These are phyloP conservation scores for Taiwanofungus camphoratus DNA, from an alignment of 1,284 basidiomycete genomes.

Conservation along the genomic window DNA sequence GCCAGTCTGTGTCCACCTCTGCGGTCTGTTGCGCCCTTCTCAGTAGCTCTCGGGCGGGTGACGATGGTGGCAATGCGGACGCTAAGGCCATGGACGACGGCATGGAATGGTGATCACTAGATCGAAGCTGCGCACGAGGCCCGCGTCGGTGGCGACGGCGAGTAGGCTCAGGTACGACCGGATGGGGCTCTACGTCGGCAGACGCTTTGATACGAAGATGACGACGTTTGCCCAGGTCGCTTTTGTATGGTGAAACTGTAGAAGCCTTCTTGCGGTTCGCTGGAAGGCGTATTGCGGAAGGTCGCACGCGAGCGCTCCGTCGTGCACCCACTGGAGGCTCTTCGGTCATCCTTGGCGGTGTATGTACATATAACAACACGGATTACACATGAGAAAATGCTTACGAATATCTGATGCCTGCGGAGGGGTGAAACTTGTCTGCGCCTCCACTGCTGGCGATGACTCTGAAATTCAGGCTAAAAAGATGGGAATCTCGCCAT, in stretches of 20 bases:
- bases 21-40: conserved; percentile 18
- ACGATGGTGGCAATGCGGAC: conserved; percentile 15
- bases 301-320: conserved; percentile 3
- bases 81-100: too few species aligned
- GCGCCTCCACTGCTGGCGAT: too few species aligned
- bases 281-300: neutral
- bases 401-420: too few species aligned
- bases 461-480: too few species aligned
- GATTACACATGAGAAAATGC: too few species aligned
- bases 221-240: neutral
- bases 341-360: neutral
- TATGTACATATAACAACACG: neutral
- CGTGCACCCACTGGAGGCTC: neutral
- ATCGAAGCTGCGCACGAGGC: conserved; percentile 13
- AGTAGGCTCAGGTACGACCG: neutral
- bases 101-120: conserved; percentile 11
- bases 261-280: conserved; percentile 1
- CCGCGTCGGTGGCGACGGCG: conserved; percentile 1
- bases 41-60: conserved; percentile 18
- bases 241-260: neutral
- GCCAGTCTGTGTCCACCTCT: conserved; percentile 12
- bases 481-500: too few species aligned
- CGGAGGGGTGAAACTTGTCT: too few species aligned
- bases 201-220: neutral
- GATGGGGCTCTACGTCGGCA: conserved; percentile 2